Base-by-base conservation (phyloP, 805 yeast genomes). In the Nakazawaea anatomiae region DNA sequence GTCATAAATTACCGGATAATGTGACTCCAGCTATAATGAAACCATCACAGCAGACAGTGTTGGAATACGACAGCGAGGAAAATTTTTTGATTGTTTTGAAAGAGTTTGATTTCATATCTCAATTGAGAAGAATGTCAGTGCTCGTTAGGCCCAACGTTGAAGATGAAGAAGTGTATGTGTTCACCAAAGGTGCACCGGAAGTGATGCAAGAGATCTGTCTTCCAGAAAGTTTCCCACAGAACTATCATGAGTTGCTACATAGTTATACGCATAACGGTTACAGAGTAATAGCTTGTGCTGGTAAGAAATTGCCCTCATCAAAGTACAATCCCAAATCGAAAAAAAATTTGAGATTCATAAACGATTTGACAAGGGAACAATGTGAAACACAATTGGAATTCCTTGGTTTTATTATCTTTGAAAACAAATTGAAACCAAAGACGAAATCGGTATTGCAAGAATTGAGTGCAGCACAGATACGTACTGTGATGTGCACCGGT, bases 131-230 rank as follows among this genome's bases (percentile, higher is more conserved):
- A 60, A 92, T 92, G 97, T 83, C 94, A 47, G 97, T 90, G 0
- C 65, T 92, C 47, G 82, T 83, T 12, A 77, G 79, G 52, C 71
- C 74, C 1, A 68, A 66, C 39, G 59, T 65, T 32, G 72, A 71
- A 25, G 58, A 60, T 12, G 65, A 70, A 25, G 63, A 68, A 18
- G 72, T 73, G 54, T 68, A 70, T 54, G 79, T 83, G 0, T 85
- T 80, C 62, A 89, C 94, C 10, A 94, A 94, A 63, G 99, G 99
- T 46, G 99, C 99, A 0, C 99, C 99, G 0, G 99, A 94, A 63
- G 88, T 91, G 9, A 87, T 94, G 76, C 72, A 77, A 32, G 84
- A 81, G 14, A 80, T 94, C 32, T 94, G 99, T 68, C 69, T 72
- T 12, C 80, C 85, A 1, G 80, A 76, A 18, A 71, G 90, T 0